Conservation (phyloP, 352 stramenopile genomes). For the Saprolegnia diclina region DNA sequence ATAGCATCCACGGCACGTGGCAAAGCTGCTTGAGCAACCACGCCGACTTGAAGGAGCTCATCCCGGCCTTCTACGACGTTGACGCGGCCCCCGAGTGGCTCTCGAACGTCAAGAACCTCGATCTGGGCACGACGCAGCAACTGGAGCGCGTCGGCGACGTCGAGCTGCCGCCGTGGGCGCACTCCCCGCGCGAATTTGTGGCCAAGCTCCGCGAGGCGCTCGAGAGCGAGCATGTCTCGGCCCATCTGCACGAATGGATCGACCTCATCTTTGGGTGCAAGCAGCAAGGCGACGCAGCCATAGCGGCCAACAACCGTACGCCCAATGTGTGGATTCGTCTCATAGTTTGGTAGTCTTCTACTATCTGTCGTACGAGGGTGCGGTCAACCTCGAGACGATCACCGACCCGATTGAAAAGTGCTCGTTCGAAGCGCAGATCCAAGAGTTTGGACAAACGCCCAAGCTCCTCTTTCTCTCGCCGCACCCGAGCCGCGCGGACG, state of each 20-base stretch:
- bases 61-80: conserved; percentile 65
- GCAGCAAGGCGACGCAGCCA: conserved; percentile 59
- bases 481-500: conserved; percentile 55
- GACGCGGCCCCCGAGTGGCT: conserved; percentile 34
- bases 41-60: conserved; percentile 68
- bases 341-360: conserved; percentile 86
- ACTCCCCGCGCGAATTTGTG: conserved; percentile 72
- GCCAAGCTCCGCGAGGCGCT: conserved; percentile 61
- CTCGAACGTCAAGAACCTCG: conserved; percentile 25
- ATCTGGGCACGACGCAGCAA: conserved; percentile 29
- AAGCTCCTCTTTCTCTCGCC: conserved; percentile 63
- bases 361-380: conserved; percentile 84
- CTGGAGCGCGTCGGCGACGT: conserved; percentile 83
- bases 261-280: conserved; percentile 82
- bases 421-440: conserved; percentile 91
- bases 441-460: conserved; percentile 89
- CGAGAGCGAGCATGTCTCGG: conserved; percentile 69
- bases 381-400: conserved; percentile 78
- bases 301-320: conserved; percentile 75
- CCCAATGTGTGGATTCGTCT: too few relatives aligned
- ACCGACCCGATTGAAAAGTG: conserved; percentile 89
- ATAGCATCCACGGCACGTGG: conserved; percentile 38
- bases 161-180: conserved; percentile 91
- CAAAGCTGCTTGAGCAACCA: conserved; percentile 39
- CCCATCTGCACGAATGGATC: conserved; percentile 75